These are phyloP conservation scores for Delonix regia DNA, from an alignment of 306 rosid species.

Conservation along the genomic window DNA sequence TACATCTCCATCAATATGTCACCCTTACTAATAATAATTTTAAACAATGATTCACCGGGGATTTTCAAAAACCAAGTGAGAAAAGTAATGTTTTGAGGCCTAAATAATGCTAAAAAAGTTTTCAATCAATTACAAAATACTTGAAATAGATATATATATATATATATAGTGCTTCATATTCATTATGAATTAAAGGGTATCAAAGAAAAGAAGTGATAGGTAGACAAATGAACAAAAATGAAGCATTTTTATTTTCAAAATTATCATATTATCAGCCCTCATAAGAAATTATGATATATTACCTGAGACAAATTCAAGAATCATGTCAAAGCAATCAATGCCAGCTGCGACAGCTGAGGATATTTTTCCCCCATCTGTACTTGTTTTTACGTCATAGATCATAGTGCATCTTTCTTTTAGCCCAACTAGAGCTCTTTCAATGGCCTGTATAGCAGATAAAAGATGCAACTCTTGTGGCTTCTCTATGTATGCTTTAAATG, in stretches of 20 bases:
- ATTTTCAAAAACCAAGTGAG: slow-evolving; percentile 10
- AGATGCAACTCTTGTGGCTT: slow-evolving; percentile 72
- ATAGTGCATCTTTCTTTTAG: slow-evolving; percentile 55
- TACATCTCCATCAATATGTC: slow-evolving; percentile 30
- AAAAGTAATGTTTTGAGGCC: background rate
- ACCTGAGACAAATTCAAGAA: slow-evolving; percentile 90
- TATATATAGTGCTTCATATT: slow-evolving; percentile 13
- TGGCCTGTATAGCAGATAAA: slow-evolving; percentile 67
- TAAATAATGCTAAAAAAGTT: background rate
- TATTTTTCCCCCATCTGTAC: slow-evolving; percentile 65
- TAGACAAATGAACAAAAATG: slow-evolving; percentile 4
- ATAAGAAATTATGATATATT: slow-evolving; percentile 31
- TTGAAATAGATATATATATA: slow-evolving; percentile 21
- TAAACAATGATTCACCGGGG: background rate
- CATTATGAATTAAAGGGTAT: background rate
- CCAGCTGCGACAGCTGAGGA: slow-evolving; percentile 79
- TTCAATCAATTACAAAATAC: slow-evolving; percentile 11
- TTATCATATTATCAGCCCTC: slow-evolving; percentile 24
- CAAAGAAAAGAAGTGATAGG: slow-evolving; percentile 25
- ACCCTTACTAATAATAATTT: slow-evolving; percentile 7
- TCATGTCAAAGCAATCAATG: slow-evolving; percentile 81
- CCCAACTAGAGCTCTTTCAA: slow-evolving; percentile 86
- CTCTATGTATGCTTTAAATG: slow-evolving; percentile 70
- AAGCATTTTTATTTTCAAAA: slow-evolving; percentile 18
- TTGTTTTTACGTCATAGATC: slow-evolving; percentile 61